Evolutionary conservation across 2,329 filamentous ascomycete species (phyloP).

Genomic region (Calonectria henricotiae): DNA sequence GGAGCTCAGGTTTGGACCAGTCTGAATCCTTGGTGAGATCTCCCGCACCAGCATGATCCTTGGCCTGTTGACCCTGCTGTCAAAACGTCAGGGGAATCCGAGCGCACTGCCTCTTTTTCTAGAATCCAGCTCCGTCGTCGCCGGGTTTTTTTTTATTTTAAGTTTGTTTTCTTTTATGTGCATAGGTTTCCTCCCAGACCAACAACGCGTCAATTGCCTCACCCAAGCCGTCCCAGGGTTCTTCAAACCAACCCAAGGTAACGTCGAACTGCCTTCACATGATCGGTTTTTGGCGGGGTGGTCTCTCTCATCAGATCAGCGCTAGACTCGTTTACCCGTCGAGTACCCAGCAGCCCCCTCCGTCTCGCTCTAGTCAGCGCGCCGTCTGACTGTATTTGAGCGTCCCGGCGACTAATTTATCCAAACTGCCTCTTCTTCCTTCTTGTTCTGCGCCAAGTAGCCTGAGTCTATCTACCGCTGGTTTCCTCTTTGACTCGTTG

Average conservation of each 20-base stretch:
- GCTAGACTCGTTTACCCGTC: slow-evolving; percentile 26
- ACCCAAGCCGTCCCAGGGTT: background rate
- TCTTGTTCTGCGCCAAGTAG: background rate
- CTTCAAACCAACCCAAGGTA: slow-evolving; percentile 3
- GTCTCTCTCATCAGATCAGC: slow-evolving; percentile 27
- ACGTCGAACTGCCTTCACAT: slow-evolving; percentile 24
- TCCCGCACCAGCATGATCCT: slow-evolving; percentile 20
- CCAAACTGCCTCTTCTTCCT: background rate
- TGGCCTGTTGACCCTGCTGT: slow-evolving; percentile 9
- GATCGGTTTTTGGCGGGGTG: slow-evolving; percentile 28
- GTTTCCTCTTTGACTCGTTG: background rate
- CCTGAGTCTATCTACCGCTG: background rate
- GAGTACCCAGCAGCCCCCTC: slow-evolving; percentile 4
- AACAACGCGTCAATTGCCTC: slow-evolving; percentile 4
- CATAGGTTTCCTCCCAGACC: background rate
- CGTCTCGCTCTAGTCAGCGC: slow-evolving; percentile 28
- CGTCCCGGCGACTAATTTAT: slow-evolving; percentile 8
- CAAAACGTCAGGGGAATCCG: slow-evolving; percentile 20
- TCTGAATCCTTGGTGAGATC: slow-evolving; percentile 25
- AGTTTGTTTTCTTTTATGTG: background rate
- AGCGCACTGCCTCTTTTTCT: slow-evolving; percentile 4
- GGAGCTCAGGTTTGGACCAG: slow-evolving; percentile 2
- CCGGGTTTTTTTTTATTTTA: background rate
- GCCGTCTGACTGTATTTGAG: slow-evolving; percentile 29
- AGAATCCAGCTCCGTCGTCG: background rate